Conservation (phyloP, 1,284 basidiomycete species). For the Ustilago shanxiensis region DNA sequence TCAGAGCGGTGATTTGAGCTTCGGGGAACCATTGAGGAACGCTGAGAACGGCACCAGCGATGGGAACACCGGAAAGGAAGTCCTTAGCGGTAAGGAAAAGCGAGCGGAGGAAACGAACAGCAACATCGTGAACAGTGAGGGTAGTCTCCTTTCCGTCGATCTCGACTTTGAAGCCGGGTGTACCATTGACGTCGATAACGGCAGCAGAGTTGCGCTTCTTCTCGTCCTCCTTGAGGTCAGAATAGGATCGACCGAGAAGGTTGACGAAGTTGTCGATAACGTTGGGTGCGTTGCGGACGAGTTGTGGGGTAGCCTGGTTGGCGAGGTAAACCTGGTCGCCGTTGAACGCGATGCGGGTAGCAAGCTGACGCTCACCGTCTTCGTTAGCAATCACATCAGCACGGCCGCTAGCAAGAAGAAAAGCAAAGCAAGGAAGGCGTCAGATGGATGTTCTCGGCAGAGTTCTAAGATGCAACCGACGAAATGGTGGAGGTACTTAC, state of each 20-base stretch:
- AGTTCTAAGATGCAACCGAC: background rate
- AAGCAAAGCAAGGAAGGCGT: background rate
- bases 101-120: slow-evolving; percentile 86
- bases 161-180: slow-evolving; percentile 79
- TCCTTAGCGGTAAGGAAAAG: slow-evolving; percentile 89
- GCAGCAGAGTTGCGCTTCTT: slow-evolving; percentile 85
- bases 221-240: slow-evolving; percentile 78
- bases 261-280: slow-evolving; percentile 95
- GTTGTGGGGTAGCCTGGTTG: slow-evolving; percentile 92
- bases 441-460: background rate
- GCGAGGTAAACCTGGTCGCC: slow-evolving; percentile 82
- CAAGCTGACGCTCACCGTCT: slow-evolving; percentile 97
- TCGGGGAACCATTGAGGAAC: slow-evolving; percentile 82
- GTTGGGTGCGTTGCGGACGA: slow-evolving; percentile 94
- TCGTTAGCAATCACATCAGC: slow-evolving; percentile 87
- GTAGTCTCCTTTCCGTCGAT: slow-evolving; percentile 78
- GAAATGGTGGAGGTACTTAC: slow-evolving; percentile 71
- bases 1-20: slow-evolving; percentile 79
- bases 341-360: slow-evolving; percentile 90
- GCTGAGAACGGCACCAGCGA: slow-evolving; percentile 86
- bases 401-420: slow-evolving; percentile 48
- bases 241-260: slow-evolving; percentile 89
- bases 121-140: slow-evolving; percentile 86
- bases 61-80: slow-evolving; percentile 84
- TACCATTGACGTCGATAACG: slow-evolving; percentile 77